Evolutionary conservation across 2,329 filamentous ascomycete genomes (phyloP), one percentile per base, ranked within the genome.

Genomic region (Nemania diffusa): DNA sequence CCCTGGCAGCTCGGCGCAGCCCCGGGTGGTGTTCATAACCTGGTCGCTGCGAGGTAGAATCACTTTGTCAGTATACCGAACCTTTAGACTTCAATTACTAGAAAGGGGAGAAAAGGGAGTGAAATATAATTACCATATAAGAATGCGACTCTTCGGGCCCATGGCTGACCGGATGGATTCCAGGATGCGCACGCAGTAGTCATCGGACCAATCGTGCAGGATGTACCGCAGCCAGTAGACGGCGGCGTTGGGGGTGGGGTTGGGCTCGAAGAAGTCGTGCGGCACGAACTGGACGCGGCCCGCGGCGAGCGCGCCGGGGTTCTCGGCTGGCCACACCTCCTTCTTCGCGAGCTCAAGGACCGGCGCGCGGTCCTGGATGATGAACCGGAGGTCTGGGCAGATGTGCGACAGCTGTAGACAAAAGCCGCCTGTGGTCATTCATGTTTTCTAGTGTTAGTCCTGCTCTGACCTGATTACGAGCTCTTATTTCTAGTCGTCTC

Each of bases 121-220:
- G n/a, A n/a, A n/a, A n/a, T n/a, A n/a, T n/a, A n/a, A n/a, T 62
- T 62, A 62, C 59, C 59, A 56, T 48, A 73, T 71, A 46, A 73
- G 51, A 13, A 72, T 69, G 4, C 71, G 68, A 52, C 66, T 69
- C 15, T 62, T 51, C 8, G 69, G 69, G 2, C 69, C 67, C 68
- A 75, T 72, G 22, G 65, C 44, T 3, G 48, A 53, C 42, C 61
- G 60, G 27, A 72, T 66, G 3, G 42, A 27, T n/a, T 53, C 60
- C 27, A 79, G 64, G 11, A 79, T 79, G 27, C 67, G 64, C 32
- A 78, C 53, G 3, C 76, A 77, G 44, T 78, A 77, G 0, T 75
- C 73, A n/a, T 79, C 77, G 0, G 78, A 76, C 78, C 78, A 80
- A 65, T 80, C 77, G 42, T 80, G 78, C n/a, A 68, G 13, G 51